Conservation (phyloP, 345 rosid species). For the Sisymbrium irio region DNA sequence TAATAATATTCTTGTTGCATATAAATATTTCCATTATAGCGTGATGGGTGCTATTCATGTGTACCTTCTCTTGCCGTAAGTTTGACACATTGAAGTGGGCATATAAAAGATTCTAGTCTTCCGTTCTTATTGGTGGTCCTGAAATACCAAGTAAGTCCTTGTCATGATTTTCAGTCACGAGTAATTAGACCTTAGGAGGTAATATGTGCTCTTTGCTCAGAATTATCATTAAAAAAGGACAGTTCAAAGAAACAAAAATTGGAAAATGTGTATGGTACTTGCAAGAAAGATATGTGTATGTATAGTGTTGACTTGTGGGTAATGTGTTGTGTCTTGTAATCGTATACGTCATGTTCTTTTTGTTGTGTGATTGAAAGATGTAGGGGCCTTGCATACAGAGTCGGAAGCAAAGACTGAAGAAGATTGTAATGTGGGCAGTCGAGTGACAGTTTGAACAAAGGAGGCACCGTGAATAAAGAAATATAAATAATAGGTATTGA, state of each 20-base stretch:
- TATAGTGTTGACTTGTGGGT: conserved; percentile 19
- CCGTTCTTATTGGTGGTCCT: conserved; percentile 34
- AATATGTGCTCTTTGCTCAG: conserved; percentile 8
- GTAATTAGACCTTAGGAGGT: conserved; percentile 13
- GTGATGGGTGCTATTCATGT: conserved; percentile 12
- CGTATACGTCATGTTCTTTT: conserved; percentile 1
- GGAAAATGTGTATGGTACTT: conserved; percentile 7
- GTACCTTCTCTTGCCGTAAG: conserved; percentile 1
- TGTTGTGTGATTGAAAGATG: conserved; percentile 30
- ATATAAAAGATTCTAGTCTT: conserved; percentile 21
- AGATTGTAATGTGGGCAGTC: conserved; percentile 24
- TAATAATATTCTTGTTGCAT: not conserved
- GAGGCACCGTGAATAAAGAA: conserved; percentile 35
- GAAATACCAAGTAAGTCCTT: conserved; percentile 19
- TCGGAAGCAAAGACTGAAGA: conserved; percentile 13
- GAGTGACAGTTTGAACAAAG: conserved; percentile 47
- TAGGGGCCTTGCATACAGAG: conserved; percentile 38
- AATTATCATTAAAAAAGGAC: conserved; percentile 2
- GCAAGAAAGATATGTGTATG: conserved; percentile 21
- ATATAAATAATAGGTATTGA: conserved; percentile 11
- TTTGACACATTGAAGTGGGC: conserved; percentile 15
- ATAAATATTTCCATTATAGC: not conserved
- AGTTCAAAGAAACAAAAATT: not conserved
- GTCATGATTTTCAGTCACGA: conserved; percentile 18
- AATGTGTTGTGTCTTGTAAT: conserved; percentile 7